Percentiles rank a stretch among this genome's conserved stretches.
phyloP scores from a whole-genome alignment of 257 asterid species.

The Solanum sejunctum region DNA sequence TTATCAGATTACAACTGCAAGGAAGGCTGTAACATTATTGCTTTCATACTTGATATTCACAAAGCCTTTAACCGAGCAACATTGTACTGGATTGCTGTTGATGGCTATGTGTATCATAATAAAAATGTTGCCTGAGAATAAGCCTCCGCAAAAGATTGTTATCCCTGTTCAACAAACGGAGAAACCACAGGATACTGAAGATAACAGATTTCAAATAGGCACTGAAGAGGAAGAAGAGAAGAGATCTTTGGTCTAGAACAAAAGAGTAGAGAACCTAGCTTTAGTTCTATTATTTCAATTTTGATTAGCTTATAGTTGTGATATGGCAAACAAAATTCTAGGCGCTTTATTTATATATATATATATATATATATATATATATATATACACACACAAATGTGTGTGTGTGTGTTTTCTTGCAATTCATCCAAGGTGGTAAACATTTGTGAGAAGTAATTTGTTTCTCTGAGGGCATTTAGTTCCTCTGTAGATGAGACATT shows the following conservation, averaged over 20 bases:
- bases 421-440: not conserved
- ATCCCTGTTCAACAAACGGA: constrained; percentile 10
- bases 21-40: constrained; percentile 79
- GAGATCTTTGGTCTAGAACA: constrained; percentile 52
- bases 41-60: constrained; percentile 84
- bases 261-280: not conserved
- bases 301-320: not conserved
- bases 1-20: constrained; percentile 79
- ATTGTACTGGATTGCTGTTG: constrained; percentile 57
- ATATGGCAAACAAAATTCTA: not conserved
- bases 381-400: too few relatives aligned
- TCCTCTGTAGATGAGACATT: not conserved
- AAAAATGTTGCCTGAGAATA: constrained; percentile 72
- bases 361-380: not conserved
- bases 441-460: not conserved
- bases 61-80: constrained; percentile 81
- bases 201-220: constrained; percentile 22
- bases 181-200: constrained; percentile 5
- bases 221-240: constrained; percentile 50
- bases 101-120: constrained; percentile 69
- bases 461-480: not conserved
- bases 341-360: not conserved
- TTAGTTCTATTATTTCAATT: not conserved
- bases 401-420: not conserved
- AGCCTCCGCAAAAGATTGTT: constrained; percentile 13